phyloP scores from a whole-genome alignment of 768 basidiomycete species.

The Candolleomyces efflorescens region DNA sequence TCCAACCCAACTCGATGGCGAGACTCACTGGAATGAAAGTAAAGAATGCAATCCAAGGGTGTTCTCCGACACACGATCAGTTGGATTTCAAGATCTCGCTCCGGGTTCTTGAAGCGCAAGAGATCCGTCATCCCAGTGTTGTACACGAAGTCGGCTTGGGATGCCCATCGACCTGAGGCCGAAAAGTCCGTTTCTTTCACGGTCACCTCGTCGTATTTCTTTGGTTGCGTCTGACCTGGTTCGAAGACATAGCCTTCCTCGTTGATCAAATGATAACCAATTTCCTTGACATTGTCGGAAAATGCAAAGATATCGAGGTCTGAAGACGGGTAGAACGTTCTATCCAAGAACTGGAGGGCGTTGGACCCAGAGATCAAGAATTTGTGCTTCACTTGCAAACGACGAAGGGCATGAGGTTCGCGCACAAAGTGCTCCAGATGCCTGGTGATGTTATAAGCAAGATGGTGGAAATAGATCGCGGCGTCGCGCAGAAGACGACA shows the following conservation, averaged over 20 bases:
- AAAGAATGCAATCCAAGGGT: constrained; percentile 1
- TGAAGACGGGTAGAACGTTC: constrained; percentile 4
- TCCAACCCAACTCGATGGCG: no score
- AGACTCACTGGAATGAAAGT: constrained; percentile 6
- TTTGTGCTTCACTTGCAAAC: not conserved
- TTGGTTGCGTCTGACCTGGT: not conserved
- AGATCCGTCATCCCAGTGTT: not conserved
- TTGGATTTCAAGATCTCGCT: not conserved
- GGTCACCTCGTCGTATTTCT: not conserved
- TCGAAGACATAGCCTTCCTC: constrained; percentile 3
- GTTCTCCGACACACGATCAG: not conserved
- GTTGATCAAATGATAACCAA: not conserved
- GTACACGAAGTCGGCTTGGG: not conserved
- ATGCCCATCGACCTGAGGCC: not conserved
- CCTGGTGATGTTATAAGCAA: constrained; percentile 3
- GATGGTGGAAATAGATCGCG: not conserved
- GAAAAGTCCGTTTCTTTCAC: not conserved
- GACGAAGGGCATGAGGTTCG: not conserved
- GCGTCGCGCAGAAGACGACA: not conserved
- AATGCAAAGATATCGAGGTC: constrained; percentile 5
- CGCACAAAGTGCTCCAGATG: not conserved
- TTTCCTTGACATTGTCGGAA: not conserved
- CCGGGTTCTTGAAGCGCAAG: not conserved
- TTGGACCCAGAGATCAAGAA: constrained; percentile 7
- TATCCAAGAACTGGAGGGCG: constrained; percentile 7